Conservation (phyloP, 768 basidiomycete species). For the Russula vinacea region DNA sequence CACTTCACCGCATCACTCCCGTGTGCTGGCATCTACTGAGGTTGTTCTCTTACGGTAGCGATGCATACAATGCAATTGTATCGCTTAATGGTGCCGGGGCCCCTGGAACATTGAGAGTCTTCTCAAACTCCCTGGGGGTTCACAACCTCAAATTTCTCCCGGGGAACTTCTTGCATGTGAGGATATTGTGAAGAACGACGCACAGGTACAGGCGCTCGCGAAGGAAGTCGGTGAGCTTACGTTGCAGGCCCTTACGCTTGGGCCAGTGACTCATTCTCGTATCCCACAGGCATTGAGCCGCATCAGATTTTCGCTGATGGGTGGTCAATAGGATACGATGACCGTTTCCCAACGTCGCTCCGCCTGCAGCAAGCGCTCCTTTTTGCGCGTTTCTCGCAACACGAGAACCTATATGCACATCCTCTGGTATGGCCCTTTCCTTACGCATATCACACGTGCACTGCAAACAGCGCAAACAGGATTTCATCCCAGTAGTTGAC, state of each 20-base stretch:
- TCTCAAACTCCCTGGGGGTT: conserved; percentile 57
- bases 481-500: conserved; percentile 75
- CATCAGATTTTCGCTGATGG: conserved; percentile 78
- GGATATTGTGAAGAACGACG: conserved; percentile 62
- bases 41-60: conserved; percentile 33
- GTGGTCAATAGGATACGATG: conserved; percentile 90
- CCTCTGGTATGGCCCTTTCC: conserved; percentile 56
- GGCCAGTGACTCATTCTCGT: background rate
- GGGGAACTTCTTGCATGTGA: conserved; percentile 81
- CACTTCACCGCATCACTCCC: too few species aligned
- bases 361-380: conserved; percentile 79
- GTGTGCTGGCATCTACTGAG: conserved; percentile 27
- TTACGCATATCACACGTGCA: conserved; percentile 21
- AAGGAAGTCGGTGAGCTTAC: conserved; percentile 64
- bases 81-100: conserved; percentile 39
- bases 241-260: background rate
- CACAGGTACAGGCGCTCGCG: conserved; percentile 64
- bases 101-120: conserved; percentile 64
- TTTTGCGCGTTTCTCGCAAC: conserved; percentile 69
- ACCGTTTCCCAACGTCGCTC: conserved; percentile 66
- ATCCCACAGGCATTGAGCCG: conserved; percentile 54
- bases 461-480: conserved; percentile 40
- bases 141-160: conserved; percentile 78
- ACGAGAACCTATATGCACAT: conserved; percentile 89
- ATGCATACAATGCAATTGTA: conserved; percentile 56